phyloP scores from a whole-genome alignment of 2,329 filamentous ascomycete species.

The Metarhizium brunneum region DNA sequence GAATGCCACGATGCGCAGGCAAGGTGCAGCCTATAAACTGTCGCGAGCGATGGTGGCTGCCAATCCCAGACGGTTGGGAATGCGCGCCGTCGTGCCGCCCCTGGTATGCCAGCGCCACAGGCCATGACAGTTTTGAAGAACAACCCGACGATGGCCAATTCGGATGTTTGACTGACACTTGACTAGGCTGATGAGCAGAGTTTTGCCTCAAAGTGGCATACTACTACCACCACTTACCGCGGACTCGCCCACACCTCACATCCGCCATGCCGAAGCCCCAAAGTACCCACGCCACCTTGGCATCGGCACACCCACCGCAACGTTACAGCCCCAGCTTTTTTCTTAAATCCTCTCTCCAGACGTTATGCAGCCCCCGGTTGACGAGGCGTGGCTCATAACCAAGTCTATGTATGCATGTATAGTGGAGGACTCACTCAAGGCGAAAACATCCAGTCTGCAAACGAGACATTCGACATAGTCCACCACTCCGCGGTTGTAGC shows the following conservation, averaged over 20 bases:
- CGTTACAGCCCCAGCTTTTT: constrained; percentile 15
- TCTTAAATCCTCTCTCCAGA: neutral
- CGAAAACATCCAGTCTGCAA: too few species aligned
- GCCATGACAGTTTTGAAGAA: neutral
- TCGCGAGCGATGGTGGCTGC: neutral
- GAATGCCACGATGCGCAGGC: neutral
- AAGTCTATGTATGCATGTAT: too few species aligned
- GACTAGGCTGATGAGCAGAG: neutral
- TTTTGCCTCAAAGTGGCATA: neutral
- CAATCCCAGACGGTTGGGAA: neutral
- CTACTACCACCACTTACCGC: neutral
- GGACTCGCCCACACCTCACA: neutral
- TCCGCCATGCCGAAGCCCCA: neutral
- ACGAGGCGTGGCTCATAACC: neutral
- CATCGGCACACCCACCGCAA: constrained; percentile 10
- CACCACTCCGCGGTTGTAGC: neutral
- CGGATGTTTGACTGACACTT: neutral
- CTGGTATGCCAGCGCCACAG: neutral
- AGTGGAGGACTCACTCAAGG: neutral
- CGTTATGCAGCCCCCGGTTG: neutral
- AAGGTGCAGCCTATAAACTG: neutral
- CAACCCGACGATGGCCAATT: neutral
- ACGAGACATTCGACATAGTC: neutral
- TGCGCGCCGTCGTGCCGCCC: neutral
- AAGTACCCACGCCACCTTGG: neutral